Evolutionary conservation across 495 filamentous ascomycete genomes (phyloP), one percentile per base, ranked within the genome.

Genomic region (Aspergillus saccharolyticus): DNA sequence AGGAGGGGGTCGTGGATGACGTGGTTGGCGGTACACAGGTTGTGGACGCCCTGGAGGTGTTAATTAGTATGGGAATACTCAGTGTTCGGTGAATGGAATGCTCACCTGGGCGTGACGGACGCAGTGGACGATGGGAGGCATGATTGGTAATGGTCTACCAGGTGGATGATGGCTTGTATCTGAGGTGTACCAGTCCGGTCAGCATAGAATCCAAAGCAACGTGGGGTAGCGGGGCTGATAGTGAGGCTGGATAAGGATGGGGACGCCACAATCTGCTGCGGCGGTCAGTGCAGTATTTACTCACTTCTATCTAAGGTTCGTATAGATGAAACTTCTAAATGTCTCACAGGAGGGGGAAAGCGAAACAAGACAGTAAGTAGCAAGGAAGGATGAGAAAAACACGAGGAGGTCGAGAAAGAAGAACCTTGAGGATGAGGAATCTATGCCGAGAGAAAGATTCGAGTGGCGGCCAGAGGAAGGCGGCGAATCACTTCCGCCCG

Each of bases 1-100:
- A 97, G 83, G 54, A 81, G 71, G 3, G 93, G 90, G 63, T 97
- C 93, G 16, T 66, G 84, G 45, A 96, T 75, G 56, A 74, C 67
- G 65, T 95, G 85, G 76, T 91, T 91, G 44, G 75, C 83, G n/a
- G 66, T 63, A 55, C 62, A 76, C 65, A 96, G 82, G 75, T 97
- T 96, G 78, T 97, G 92, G 65, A 82, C 77, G 70, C 90, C 91
- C 78, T 95, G 79, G 10, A 28, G 22, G 46, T 15, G 25, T 52
- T 25, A 22, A 39, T 8, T 44, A 24, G 30, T 30, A 21, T 17
- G 45, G 42, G 15, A 20, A 39, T 19, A 12, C 42, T 4, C n/a
- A 25, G 44, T 7, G n/a, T 28, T 9, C 25, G 9, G 25, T 9
- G 9, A 28, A 28, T 9, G n/a, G n/a, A 17, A 14, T 21, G 62